Percentiles rank a stretch among this genome's conserved stretches.
Evolutionary conservation across 768 basidiomycete species (phyloP).

Genomic region (Pleurotus sapidus): DNA sequence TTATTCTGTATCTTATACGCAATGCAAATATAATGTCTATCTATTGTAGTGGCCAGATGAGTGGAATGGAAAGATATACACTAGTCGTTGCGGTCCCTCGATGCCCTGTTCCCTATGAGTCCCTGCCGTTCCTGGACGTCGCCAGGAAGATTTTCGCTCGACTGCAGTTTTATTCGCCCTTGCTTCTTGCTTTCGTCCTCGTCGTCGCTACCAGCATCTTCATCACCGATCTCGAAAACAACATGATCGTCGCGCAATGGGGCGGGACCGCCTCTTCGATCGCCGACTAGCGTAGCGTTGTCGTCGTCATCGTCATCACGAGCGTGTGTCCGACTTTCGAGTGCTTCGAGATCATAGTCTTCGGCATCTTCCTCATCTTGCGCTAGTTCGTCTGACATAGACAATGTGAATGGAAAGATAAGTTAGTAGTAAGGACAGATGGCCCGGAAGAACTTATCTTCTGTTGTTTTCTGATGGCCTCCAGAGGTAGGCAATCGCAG

Average conservation of each 20-base stretch:
- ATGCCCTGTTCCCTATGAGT: conserved; percentile 47
- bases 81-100: conserved; percentile 32
- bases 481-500: conserved; percentile 86
- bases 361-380: conserved; percentile 94
- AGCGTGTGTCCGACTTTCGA: conserved; percentile 51
- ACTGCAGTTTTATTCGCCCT: conserved; percentile 38
- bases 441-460: conserved; percentile 52
- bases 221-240: conserved; percentile 91
- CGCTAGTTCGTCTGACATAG: conserved; percentile 96
- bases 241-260: conserved; percentile 62
- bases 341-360: conserved; percentile 82
- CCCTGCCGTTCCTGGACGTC: conserved; percentile 61
- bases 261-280: conserved; percentile 45
- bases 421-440: conserved; percentile 21
- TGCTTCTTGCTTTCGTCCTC: conserved; percentile 57
- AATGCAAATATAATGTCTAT: conserved; percentile 18
- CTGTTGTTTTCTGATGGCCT: conserved; percentile 87
- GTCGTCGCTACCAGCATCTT: conserved; percentile 64
- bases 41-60: conserved; percentile 17
- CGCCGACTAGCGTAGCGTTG: conserved; percentile 69
- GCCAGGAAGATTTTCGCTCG: conserved; percentile 44
- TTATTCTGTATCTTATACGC: conserved; percentile 12
- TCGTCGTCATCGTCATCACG: conserved; percentile 67
- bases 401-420: conserved; percentile 54
- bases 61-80: conserved; percentile 3